Percentiles rank a stretch among this genome's conserved stretches.
Conservation (phyloP, 805 yeast genomes). For the Ogataea neopini region DNA sequence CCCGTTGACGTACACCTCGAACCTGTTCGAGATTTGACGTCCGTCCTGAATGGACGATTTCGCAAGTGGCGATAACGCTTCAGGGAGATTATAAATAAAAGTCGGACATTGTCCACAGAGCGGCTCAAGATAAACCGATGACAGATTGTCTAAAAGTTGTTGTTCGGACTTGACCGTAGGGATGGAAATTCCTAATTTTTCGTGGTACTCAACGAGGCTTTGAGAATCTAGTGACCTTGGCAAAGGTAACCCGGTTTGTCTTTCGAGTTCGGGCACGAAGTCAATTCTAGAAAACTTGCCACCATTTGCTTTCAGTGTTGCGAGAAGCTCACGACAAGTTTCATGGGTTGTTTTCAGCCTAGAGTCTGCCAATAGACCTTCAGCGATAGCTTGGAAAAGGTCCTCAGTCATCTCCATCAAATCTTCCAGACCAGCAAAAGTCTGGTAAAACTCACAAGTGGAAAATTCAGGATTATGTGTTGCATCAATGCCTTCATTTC, state of each 20-base stretch:
- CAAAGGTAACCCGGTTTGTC: slow-evolving; percentile 46
- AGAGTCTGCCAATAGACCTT: slow-evolving; percentile 29
- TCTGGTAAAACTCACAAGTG: slow-evolving; percentile 83
- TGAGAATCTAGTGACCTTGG: slow-evolving; percentile 47
- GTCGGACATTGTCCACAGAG: slow-evolving; percentile 60
- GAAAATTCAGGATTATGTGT: slow-evolving; percentile 96
- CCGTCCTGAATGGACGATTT: slow-evolving; percentile 52
- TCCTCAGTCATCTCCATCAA: slow-evolving; percentile 65
- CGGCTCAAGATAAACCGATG: slow-evolving; percentile 65
- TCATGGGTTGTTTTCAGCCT: slow-evolving; percentile 25
- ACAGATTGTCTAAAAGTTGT: slow-evolving; percentile 64
- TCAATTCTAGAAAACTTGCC: slow-evolving; percentile 50
- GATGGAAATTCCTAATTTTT: slow-evolving; percentile 34
- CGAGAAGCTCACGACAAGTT: slow-evolving; percentile 22
- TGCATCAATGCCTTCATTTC: slow-evolving; percentile 91
- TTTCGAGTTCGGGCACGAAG: slow-evolving; percentile 65
- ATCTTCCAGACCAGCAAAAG: slow-evolving; percentile 65
- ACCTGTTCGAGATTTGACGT: slow-evolving; percentile 60
- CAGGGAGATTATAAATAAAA: slow-evolving; percentile 80
- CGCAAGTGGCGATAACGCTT: slow-evolving; percentile 82
- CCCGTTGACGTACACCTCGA: slow-evolving; percentile 81
- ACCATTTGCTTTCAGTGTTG: slow-evolving; percentile 17
- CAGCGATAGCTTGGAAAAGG: slow-evolving; percentile 47
- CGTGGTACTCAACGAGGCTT: slow-evolving; percentile 43
- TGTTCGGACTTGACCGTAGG: slow-evolving; percentile 51